Evolutionary conservation across 345 rosid genomes (phyloP), one percentile per base, ranked within the genome.

Genomic region (Bruguiera gymnorhiza): DNA sequence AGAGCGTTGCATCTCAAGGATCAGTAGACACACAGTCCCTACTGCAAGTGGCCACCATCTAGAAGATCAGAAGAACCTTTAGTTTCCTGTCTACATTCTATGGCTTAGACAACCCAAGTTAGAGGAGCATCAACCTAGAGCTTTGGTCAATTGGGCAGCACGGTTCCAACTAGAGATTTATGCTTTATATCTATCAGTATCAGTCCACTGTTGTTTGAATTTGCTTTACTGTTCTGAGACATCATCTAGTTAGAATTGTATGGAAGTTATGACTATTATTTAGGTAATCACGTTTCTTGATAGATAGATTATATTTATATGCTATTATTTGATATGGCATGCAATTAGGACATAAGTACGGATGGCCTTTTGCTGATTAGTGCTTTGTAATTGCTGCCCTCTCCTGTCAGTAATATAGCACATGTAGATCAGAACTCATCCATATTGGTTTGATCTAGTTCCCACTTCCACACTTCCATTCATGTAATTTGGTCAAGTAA

Each of bases 41-140:
- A 24, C 30, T 2, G 37, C 66, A 53, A 57, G 69, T 57, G 9
- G 62, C 34, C 74, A 59, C 50, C n/a, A 51, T 39, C 9, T 75
- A 70, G 71, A 67, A 60, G 75, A 61, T 67, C 65, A 62, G 60
- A 58, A 31, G 52, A 53, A 61, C 63, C 31, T 36, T 65, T 66
- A 50, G 58, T 56, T 56, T 24, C 29, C 60, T 56, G 16, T 6
- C 60, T 13, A 24, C 59, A 8, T 31, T 53, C 69, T n/a, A 29
- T 52, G 16, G 43, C 65, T 19, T 66, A 66, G 71, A 37, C 64
- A 68, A 37, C 63, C 71, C 48, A 56, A 16, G 71, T 18, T 68
- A 56, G 63, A 56, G 34, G 37, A 59, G 57, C 72, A 60, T 58
- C 54, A 58, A 30, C 53, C 24, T 69, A 69, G 63, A 69, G 63